Conservation (phyloP, 371 early-diverging fungal species). For the Circinella minor region DNA sequence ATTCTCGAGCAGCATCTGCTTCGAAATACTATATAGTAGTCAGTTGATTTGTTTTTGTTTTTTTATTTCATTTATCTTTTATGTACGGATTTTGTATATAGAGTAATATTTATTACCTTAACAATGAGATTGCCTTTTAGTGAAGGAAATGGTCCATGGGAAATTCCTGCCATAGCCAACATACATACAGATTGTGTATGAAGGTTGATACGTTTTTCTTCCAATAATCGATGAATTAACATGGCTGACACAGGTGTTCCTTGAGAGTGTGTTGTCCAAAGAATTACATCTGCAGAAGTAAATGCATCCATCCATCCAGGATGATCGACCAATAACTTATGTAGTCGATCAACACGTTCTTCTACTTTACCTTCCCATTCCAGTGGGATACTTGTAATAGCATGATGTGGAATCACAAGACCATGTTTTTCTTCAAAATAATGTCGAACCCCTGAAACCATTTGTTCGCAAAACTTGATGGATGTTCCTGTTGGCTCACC, state of each 20-base stretch:
- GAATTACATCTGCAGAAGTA: slow-evolving; percentile 77
- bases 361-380: slow-evolving; percentile 91
- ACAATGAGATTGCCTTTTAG: slow-evolving; percentile 84
- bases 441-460: slow-evolving; percentile 66
- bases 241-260: slow-evolving; percentile 91
- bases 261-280: slow-evolving; percentile 93
- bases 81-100: no score
- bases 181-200: slow-evolving; percentile 73
- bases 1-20: slow-evolving; percentile 88
- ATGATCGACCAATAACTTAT: slow-evolving; percentile 65
- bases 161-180: slow-evolving; percentile 93
- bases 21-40: slow-evolving; percentile 72
- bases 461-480: slow-evolving; percentile 84
- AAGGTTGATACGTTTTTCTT: slow-evolving; percentile 72
- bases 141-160: slow-evolving; percentile 90
- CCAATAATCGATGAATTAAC: slow-evolving; percentile 76
- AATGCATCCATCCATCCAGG: slow-evolving; percentile 59
- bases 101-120: slow-evolving; percentile 42
- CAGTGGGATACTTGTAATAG: slow-evolving; percentile 82
- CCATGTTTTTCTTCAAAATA: slow-evolving; percentile 68
- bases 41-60: not conserved
- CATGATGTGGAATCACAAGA: slow-evolving; percentile 57
- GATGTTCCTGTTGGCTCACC: slow-evolving; percentile 96
- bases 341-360: slow-evolving; percentile 80
- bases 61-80: no score